Evolutionary conservation across 352 stramenopile genomes (phyloP), one percentile per base, ranked within the genome.

Genomic region (Phytophthora lateralis): DNA sequence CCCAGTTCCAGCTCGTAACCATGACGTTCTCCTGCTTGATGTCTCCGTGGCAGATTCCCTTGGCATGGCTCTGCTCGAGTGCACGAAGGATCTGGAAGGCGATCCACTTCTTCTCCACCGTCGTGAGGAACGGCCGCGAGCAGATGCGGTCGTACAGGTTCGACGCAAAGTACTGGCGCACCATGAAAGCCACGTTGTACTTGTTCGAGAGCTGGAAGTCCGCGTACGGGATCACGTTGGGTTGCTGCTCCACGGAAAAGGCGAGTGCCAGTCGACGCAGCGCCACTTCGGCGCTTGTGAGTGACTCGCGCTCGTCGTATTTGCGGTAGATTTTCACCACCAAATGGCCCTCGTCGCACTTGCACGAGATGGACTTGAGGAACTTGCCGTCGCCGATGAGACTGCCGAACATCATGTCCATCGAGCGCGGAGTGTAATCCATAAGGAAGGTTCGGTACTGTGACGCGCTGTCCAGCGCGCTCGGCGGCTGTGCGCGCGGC

Each of bases 21-120:
- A 98, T 96, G 65, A 99, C 88, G 80, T 99, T 99, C 70, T 99
- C 96, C 50, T 97, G 92, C 57, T 98, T 99, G 48, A 99, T 93
- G 68, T 99, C 97, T 45, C 97, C 97, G 69, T 99, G 98, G 55
- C 90, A 97, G 27, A 99, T 90, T 1, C 88, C 90, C 21, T 89
- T 94, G 14, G 79, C 73, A 66, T 99, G 97, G 43, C 95, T 92
- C 63, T 98, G 89, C 56, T 98, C 90, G 9, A 99, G 70, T 15
- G 97, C 96, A 44, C 88, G 75, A 2, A 99, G 66, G 49, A 99
- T 82, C 73, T 99, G 97, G 75, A 98, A 99, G 6, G 92, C 83
- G 39, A 99, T 97, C 95, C 96, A 99, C 32, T 97, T 95, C 75
- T 99, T 98, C 80, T 99, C 97, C 55, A 98, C 83, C 59, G 81